Evolutionary conservation across 1,284 basidiomycete species (phyloP), one percentile per base, ranked within the genome.

Genomic region (Boletus semigastroideus): DNA sequence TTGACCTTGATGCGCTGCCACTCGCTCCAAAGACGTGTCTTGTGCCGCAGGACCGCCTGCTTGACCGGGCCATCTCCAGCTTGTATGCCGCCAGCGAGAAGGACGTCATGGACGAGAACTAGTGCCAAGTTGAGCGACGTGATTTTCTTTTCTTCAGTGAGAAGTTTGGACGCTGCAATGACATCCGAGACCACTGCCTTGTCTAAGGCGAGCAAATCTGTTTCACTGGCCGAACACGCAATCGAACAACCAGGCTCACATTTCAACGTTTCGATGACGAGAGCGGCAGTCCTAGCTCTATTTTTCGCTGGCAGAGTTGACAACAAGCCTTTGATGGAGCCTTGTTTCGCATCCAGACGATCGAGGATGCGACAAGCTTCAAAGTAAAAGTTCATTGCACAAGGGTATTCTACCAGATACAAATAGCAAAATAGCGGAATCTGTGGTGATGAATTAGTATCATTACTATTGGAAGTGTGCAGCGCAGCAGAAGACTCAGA

Each of bases 241-340:
- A 27, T 30, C 19, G 12, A n/a, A 37, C 28, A 27, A 19, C 39
- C 6, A 25, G 38, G 63, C 87, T 75, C 71, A 95, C 94, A 95
- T 79, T 95, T 95, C 42, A 97, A 74, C 1, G 92, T 94, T 74
- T 95, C 91, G 48, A 96, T 94, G 33, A 95, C 83, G 31, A 94
- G 80, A 47, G 86, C 87, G 41, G 85, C 79, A 2, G 82, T 86
- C 51, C 89, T 79, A 69, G 90, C 93, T 64, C 90, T 81, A 61
- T 86, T 82, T 64, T 86, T 89, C 63, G 86, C 81, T 14, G 87
- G 82, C 19, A 92, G 75, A 30, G 81, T 81, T 20, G 83, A 82
- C 46, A 93, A 75, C 36, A 91, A 70, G 48, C 90, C 78, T 70
- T 92, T 88, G 66, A 97, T 88, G 8, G 91, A 94, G 13, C 92